Base-by-base conservation (phyloP, 352 stramenopile genomes). In the Phytopythium kandeliae region DNA sequence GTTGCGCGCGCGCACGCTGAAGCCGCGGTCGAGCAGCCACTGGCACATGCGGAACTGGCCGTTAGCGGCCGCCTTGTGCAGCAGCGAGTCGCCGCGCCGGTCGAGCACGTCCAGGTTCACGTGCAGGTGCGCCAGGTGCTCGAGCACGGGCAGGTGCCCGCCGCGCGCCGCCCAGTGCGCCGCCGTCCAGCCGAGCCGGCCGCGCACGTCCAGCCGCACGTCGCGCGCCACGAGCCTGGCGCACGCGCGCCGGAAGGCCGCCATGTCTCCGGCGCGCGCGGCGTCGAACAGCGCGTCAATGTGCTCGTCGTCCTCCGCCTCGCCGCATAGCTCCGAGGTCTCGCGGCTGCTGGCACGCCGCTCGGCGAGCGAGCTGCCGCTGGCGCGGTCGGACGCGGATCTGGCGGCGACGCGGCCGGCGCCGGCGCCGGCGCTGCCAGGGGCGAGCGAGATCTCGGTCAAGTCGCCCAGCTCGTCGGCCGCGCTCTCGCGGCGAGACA, bases 11-110 rank as follows among this genome's bases (percentile, higher is more conserved):
- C 73, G 73, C 24, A 75, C 73, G 38, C 76, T 86, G 55, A 91
- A 89, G 17, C 74, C 77, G 33, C 68, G 71, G 42, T 80, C 56
- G 21, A 91, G 63, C 2, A 91, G 58, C 80, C 80, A 91, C 51
- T 78, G 67, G 43, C 80, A 91, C 16, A 57, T 60, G 22, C 65
- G 61, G 34, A 70, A 75, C 60, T 91, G 77, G 1, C 75, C 72
- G 48, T 89, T 91, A n/a, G 78, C 75, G 0, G 80, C 80, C 1
- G 80, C 80, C 46, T 91, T 91, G 62, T 88, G 80, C 44, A 91
- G 52, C 21, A 89, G 58, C 21, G 67, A 86, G 48, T 89, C 80
- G 19, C 80, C 80, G 35, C 88, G 79, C 11, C 65, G 64, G 53
- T 91, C 79, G 2, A 85, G 58, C 13, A 70, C 54, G 33, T 89